Percentiles rank a stretch among this genome's conserved stretches.
Evolutionary conservation across 306 rosid genomes (phyloP).

Genomic region (barrel medic (Medicago truncatula)): DNA sequence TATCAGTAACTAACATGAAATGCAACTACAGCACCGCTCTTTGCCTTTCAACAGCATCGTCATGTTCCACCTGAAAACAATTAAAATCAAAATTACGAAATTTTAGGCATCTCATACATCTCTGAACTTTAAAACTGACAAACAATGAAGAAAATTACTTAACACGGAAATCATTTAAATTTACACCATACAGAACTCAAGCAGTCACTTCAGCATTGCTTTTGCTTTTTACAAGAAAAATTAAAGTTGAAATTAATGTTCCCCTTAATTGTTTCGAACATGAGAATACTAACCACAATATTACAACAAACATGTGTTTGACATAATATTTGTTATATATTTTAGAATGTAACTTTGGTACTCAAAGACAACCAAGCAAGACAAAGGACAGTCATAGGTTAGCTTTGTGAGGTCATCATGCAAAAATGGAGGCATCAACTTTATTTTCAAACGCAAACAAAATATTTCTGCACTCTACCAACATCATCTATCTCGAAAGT

Average conservation of each 20-base stretch:
- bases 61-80: conserved; percentile 57
- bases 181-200: background rate
- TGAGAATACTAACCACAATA: conserved; percentile 3
- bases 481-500: conserved; percentile 11
- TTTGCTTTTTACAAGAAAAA: conserved; percentile 2
- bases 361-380: conserved; percentile 10
- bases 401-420: conserved; percentile 14
- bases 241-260: conserved; percentile 12
- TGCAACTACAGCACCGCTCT: conserved; percentile 54
- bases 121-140: background rate
- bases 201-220: background rate
- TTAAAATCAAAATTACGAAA: conserved; percentile 14
- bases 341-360: background rate
- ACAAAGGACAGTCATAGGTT: background rate
- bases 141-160: background rate
- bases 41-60: conserved; percentile 57
- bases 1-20: conserved; percentile 5
- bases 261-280: conserved; percentile 13
- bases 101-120: background rate
- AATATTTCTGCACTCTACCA: conserved; percentile 1
- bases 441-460: background rate
- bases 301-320: background rate
- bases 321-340: background rate
- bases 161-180: background rate
- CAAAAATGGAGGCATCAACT: conserved; percentile 5